These are phyloP conservation scores for Cupressus sempervirens DNA, from an alignment of 75 land plant species.

Conservation along the genomic window DNA sequence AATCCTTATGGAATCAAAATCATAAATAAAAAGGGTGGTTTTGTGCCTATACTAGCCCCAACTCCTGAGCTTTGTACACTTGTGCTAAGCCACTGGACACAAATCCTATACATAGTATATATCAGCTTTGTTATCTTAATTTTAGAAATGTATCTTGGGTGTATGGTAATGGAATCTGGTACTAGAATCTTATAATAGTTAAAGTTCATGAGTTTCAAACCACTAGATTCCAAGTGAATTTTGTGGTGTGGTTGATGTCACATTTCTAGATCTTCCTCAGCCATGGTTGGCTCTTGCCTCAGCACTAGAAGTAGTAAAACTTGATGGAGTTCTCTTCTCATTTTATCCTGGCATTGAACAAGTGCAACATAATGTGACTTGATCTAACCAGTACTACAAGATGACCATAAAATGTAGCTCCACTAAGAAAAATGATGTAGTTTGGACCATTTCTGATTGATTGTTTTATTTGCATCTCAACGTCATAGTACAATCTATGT, in stretches of 20 bases:
- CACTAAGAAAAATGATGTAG: not conserved
- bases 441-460: not conserved
- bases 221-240: slow-evolving; percentile 75
- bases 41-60: slow-evolving; percentile 78
- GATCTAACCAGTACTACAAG: slow-evolving; percentile 18
- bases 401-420: not conserved
- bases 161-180: slow-evolving; percentile 83
- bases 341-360: slow-evolving; percentile 98
- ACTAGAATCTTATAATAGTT: slow-evolving; percentile 72
- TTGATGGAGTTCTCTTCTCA: slow-evolving; percentile 73
- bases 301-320: slow-evolving; percentile 53
- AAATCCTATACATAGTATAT: slow-evolving; percentile 88
- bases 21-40: slow-evolving; percentile 69
- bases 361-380: slow-evolving; percentile 70
- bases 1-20: slow-evolving; percentile 83
- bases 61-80: slow-evolving; percentile 92
- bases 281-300: slow-evolving; percentile 93
- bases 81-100: slow-evolving; percentile 89
- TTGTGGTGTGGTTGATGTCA: slow-evolving; percentile 51
- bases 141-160: slow-evolving; percentile 82
- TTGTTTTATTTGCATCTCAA: not conserved
- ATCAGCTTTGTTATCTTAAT: slow-evolving; percentile 82
- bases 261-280: slow-evolving; percentile 90
- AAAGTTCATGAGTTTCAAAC: slow-evolving; percentile 87
- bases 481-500: not conserved